Evolutionary conservation across 106 monocot species (phyloP).

Genomic region (Dendrobium officinale): DNA sequence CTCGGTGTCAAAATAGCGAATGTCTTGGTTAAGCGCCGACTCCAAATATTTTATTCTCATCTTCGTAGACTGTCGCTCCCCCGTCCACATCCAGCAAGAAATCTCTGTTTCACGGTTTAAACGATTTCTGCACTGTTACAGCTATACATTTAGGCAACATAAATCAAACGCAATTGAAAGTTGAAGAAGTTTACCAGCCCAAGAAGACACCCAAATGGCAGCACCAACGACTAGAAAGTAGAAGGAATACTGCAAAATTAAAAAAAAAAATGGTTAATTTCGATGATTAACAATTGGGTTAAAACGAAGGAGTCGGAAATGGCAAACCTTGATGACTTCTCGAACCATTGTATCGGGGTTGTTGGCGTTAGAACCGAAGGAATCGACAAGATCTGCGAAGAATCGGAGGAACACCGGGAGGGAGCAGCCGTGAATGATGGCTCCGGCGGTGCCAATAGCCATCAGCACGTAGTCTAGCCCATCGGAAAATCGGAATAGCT

Average conservation of each 20-base stretch:
- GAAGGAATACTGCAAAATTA: constrained; percentile 44
- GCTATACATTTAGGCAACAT: neutral
- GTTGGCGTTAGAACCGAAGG: constrained; percentile 79
- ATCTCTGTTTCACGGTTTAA: constrained; percentile 48
- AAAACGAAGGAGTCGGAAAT: neutral
- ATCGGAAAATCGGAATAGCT: constrained; percentile 75
- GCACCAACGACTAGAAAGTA: constrained; percentile 75
- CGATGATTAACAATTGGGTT: neutral
- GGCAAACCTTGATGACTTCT: constrained; percentile 66
- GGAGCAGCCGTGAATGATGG: constrained; percentile 81
- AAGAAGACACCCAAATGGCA: constrained; percentile 70
- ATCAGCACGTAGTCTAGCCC: constrained; percentile 63
- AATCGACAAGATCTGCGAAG: constrained; percentile 92
- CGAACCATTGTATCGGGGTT: constrained; percentile 80
- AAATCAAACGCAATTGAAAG: neutral
- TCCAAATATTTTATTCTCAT: constrained; percentile 87
- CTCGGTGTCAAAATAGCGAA: constrained; percentile 87
- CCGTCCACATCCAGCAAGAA: constrained; percentile 99
- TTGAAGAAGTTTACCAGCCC: constrained; percentile 42
- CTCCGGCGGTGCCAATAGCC: constrained; percentile 67
- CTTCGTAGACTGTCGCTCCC: constrained; percentile 81
- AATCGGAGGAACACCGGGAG: constrained; percentile 90
- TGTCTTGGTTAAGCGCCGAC: constrained; percentile 75
- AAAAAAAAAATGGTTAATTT: neutral
- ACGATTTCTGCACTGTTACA: too few relatives aligned